Evolutionary conservation across 768 basidiomycete species (phyloP), one percentile per base, ranked within the genome.

Genomic region (Aureoboletus auriporus): DNA sequence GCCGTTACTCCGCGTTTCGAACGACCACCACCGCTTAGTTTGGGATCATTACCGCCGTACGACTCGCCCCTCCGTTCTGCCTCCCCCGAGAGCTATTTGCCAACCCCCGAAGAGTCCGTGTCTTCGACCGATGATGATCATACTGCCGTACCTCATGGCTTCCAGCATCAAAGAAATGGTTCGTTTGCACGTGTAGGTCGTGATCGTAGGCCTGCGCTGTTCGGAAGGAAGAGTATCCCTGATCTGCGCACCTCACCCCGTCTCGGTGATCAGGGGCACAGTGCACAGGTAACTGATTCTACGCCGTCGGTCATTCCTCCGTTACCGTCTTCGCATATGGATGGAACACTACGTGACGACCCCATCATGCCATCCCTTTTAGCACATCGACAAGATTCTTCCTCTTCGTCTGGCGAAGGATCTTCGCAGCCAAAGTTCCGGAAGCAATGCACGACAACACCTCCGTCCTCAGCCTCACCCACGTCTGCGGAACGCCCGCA

Each of bases 171-270:
- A 35, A 72, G 78, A 28, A 74, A 77, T 61, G 72, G 81, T 51
- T 81, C 82, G 11, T 72, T 73, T 56, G 76, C 70, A 46, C 71
- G 60, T 36, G 74, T 64, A 53, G 60, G 61, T 44, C 68, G 54
- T 52, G 62, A 70, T 51, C 63, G 61, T 33, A 71, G 69, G 45
- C 60, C 63, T 40, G 70, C 68, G 11, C 62, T 83, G 28, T 58
- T 68, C 2, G 73, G 73, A 30, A 93, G 91, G 73, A 89, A 93
- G 68, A 93, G 90, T 49, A 73, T 95, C 48, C 93, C 93, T 7
- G 92, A 96, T 61, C 71, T 95, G 40, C 78, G 87, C 26, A 79
- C 69, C 13, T 70, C 74, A 28, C 23, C 53, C 39, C 77, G 73
- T 39, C 60, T 76, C 34, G 71, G 66, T 70, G 51, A 58, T 49